Conservation (phyloP, 331 rosid genomes). For the Malus hybrid region DNA sequence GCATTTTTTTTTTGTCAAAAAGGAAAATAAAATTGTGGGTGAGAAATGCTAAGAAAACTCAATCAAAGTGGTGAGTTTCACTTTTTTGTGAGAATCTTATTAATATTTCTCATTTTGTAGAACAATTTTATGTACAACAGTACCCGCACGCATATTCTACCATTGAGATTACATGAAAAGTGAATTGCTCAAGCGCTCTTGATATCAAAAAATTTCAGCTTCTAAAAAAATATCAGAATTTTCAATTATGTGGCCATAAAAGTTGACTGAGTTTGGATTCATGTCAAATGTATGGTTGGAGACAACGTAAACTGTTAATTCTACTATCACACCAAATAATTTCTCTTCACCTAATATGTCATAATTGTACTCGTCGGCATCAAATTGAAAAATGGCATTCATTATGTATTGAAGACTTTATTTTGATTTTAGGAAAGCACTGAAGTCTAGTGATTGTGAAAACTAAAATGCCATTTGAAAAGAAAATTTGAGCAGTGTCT, state of each 20-base stretch:
- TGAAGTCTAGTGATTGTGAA: too few relatives aligned
- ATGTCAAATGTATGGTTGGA: too few relatives aligned
- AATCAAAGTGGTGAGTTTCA: too few relatives aligned
- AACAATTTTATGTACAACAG: slow-evolving; percentile 27
- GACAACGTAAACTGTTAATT: background rate
- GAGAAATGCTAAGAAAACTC: too few relatives aligned
- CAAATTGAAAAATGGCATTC: too few relatives aligned
- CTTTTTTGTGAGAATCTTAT: too few relatives aligned
- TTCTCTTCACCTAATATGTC: background rate
- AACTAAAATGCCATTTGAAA: too few relatives aligned
- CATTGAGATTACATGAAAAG: slow-evolving; percentile 14
- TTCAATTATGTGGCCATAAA: background rate
- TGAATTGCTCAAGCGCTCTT: slow-evolving; percentile 68
- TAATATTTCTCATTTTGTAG: slow-evolving; percentile 20
- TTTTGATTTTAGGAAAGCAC: too few relatives aligned
- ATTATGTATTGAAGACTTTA: too few relatives aligned
- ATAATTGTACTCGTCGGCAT: background rate
- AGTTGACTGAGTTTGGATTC: background rate
- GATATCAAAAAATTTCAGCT: background rate
- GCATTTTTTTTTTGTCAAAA: too few relatives aligned
- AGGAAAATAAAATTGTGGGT: too few relatives aligned
- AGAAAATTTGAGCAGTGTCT: too few relatives aligned
- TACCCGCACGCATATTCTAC: slow-evolving; percentile 10
- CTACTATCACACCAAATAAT: background rate
- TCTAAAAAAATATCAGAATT: background rate